These are phyloP conservation scores for Toxoplasma gondii DNA, from an alignment of 169 alveolate genomes.

Conservation along the genomic window DNA sequence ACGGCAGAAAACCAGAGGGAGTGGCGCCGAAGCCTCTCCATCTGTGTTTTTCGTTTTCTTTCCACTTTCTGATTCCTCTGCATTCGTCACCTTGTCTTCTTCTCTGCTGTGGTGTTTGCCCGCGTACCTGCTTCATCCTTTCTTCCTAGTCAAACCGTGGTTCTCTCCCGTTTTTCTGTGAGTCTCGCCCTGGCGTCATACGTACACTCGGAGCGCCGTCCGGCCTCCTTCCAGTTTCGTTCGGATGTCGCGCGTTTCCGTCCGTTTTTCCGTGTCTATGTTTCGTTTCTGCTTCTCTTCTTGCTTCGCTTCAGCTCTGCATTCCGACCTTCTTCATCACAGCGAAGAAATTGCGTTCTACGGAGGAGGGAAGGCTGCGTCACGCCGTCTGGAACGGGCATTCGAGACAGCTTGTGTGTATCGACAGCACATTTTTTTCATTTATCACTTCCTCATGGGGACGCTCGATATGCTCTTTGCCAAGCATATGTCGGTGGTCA, in stretches of 20 bases:
- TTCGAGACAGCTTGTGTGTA: slow-evolving; percentile 72
- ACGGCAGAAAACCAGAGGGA: background rate
- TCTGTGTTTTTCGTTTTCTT: background rate
- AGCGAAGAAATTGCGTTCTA: slow-evolving; percentile 89
- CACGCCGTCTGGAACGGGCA: slow-evolving; percentile 64
- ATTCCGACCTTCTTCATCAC: slow-evolving; percentile 79
- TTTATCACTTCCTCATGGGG: slow-evolving; percentile 82
- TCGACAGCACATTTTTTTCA: slow-evolving; percentile 69
- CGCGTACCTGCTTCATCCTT: too few species aligned
- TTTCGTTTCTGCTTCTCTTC: background rate
- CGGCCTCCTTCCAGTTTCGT: too few species aligned
- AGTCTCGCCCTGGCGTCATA: too few species aligned
- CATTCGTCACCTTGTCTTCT: background rate
- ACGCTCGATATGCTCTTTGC: slow-evolving; percentile 83
- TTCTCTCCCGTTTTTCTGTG: too few species aligned
- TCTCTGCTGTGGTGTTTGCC: too few species aligned
- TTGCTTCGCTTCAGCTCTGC: slow-evolving; percentile 60
- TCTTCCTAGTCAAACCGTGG: too few species aligned
- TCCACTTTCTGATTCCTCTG: background rate
- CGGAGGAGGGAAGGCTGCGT: slow-evolving; percentile 78
- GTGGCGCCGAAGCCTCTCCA: background rate
- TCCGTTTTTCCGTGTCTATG: too few species aligned
- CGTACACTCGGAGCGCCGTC: too few species aligned
- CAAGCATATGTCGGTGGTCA: slow-evolving; percentile 88
- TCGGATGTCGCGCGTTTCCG: too few species aligned